Evolutionary conservation across 345 rosid species (phyloP), one percentile per base, ranked within the genome.

Genomic region (Atalantia buxifolia): DNA sequence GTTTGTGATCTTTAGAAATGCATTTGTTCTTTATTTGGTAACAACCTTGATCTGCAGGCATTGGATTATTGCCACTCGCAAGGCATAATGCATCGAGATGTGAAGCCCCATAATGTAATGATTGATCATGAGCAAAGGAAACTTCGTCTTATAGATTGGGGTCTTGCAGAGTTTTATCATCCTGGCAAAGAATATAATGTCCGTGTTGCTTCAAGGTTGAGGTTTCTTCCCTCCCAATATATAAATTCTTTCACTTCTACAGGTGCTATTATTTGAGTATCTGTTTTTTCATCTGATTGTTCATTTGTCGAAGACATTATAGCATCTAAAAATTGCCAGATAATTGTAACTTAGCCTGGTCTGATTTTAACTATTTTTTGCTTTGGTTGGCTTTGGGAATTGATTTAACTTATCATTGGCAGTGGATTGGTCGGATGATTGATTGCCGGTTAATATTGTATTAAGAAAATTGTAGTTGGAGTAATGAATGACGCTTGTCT

Each of bases 31-130:
- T 71, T 9, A 35, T 13, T 16, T 33, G 33, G n/a, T 36, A 12
- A 73, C 9, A 21, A 69, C 66, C 40, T 70, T 83, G 33, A 63
- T 79, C 45, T 83, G 81, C 74, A 96, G 99, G 99, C 99, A 6
- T 84, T 96, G 90, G 99, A 94, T 84, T 92, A 87, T 82, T 94
- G 99, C 84, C 99, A 96, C 86, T 92, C 99, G 2, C 98, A 92
- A 85, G 99, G 99, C 71, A 95, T 95, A 69, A 95, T 95, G 99
- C 99, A 95, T 82, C 92, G 98, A 79, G 99, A 96, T 87, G 99
- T 96, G 80, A 96, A 94, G 83, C 99, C 99, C 22, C 99, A 96
- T 84, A 96, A 96, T 85, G 97, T 96, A 76, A 94, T 96, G 99
- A 96, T 96, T 86, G 99, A 96, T 86, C 99, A 94, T 33, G 99